Evolutionary conservation across 2,329 filamentous ascomycete genomes (phyloP), one percentile per base, ranked within the genome.

Genomic region (Erysiphe pisi): DNA sequence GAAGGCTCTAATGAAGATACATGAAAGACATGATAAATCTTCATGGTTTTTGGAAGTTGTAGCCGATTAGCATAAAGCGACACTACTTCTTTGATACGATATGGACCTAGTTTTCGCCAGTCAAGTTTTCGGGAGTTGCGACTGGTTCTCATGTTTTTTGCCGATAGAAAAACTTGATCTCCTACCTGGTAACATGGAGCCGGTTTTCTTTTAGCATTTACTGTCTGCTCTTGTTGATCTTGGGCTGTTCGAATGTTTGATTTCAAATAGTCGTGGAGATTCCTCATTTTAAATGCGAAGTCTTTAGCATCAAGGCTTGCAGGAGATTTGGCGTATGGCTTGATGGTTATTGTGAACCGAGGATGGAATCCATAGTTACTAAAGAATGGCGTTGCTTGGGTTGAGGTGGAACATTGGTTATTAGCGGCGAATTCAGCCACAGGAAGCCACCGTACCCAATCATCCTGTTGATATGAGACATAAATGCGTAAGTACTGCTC

Each of bases 361-460:
- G 28, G 76, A 16, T 40, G 25, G n/a, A 52, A 71, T 22, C 68
- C 52, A 63, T 77, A 74, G 28, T 77, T 75, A 7, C 49, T 56
- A 43, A 63, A 76, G 56, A 61, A 75, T 68, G 52, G 68, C 16
- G 68, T 47, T 14, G 43, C 56, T 63, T 31, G 12, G 16, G 49
- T 77, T 61, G 22, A 47, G 18, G 75, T 20, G 61, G 63, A 43
- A 58, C 47, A 12, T 16, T 9, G 16, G 25, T 61, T 79, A 36
- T 77, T 78, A 43, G 76, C 76, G 49, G 43, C n/a, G 20, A 78
- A 78, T 40, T 78, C 9, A 43, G 20, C 75, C 14, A 78, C 11
- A 16, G 45, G 68, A 31, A 78, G 36, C 9, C 76, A 45, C n/a
- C 68, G 4, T n/a, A 76, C 68, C 76, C 65, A 78, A 20, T 78